Base-by-base conservation (phyloP, 106 monocot species). In the Amphibolis antarctica region DNA sequence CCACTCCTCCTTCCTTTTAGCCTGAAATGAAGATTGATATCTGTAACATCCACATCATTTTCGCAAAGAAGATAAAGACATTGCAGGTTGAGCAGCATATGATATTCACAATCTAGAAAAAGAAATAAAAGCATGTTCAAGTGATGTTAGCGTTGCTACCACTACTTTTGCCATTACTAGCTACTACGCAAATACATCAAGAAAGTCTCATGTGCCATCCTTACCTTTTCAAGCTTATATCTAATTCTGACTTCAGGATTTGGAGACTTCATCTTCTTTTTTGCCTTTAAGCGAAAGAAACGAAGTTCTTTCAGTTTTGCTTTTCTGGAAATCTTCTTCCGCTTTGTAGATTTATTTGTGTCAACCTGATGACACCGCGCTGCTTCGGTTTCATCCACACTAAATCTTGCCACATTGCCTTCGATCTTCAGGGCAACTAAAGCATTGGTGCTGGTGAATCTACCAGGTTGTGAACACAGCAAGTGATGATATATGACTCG, bases 1-100 rank as follows among this genome's bases (percentile, higher is more conserved):
- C 92, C 92, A 92, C 52, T 86, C 92, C 76, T 92, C 92, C 79
- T 92, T 92, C 58, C 92, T 77, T 77, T 86, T 92, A 70, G 91
- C 86, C 90, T 91, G 74, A 62, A 74, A 10, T 15, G 48, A 1
- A 18, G 47, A 23, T n/a, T 59, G 45, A 46, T n/a, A 9, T 27
- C 29, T 22, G 31, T 36, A 36, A 36, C 4, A 36, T 4, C 36
- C 36, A 36, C 36, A 36, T 2, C 4, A 36, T 36, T 36, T 36
- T 36, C 36, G 2, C 36, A 36, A 36, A 36, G 4, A 36, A 36
- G 7, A 2, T 36, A 7, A 36, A 36, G 7, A 36, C 7, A 36
- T 36, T 36, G 36, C 36, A 36, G 36, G 36, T 36, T 36, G 36
- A 4, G 36, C n/a, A n/a, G 36, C 7, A 4, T 36, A 36, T 36